Base-by-base conservation (phyloP, 176 grass and related monocot genomes). In the Bonia amplexicaulis region DNA sequence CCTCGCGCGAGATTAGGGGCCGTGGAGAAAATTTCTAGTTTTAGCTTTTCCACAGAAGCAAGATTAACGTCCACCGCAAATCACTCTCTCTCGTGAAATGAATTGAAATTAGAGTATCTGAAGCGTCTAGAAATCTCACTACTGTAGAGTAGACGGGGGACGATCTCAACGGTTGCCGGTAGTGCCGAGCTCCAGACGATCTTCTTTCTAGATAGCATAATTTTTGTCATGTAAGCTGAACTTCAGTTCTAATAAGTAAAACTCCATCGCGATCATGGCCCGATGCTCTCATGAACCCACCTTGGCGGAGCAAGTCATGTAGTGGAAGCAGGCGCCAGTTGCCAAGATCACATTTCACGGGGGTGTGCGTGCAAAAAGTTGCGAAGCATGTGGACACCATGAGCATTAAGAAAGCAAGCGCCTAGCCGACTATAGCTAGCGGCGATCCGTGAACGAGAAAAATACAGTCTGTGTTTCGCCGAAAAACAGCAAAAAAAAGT, bases 381-480 rank as follows among this genome's bases (percentile, higher is more conserved):
- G 33, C 35, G 14, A 53, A 7, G 33, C 85, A 80, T 45, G 77
- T 80, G 85, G 77, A 80, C 57, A 53, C 29, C 55, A 25, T 2
- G 81, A 31, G 57, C 20, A 1, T 22, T 15, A 33, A n/a, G 47
- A 47, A 66, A 74, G 47, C 63, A 52, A 59, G 54, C 27, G 48
- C 3, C 53, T 23, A 16, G 54, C 53, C 73, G 44, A 29, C 76
- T 10, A 27, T 27, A 41, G 26, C 39, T 22, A 51, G 0, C 33
- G 3, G 33, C n/a, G 3, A 33, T 55, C 46, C 41, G 44, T 71
- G 73, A 75, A 22, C 40, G 6, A 75, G 17, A 19, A 25, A 27
- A 54, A 4, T 2, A 55, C 16, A 1, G 13, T n/a, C 31, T 9
- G 2, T n/a, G 12, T 1, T 0, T 13, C 22, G 0, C 25, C 31